Base-by-base conservation (phyloP, 352 stramenopile genomes). In the Phytophthora melonis region DNA sequence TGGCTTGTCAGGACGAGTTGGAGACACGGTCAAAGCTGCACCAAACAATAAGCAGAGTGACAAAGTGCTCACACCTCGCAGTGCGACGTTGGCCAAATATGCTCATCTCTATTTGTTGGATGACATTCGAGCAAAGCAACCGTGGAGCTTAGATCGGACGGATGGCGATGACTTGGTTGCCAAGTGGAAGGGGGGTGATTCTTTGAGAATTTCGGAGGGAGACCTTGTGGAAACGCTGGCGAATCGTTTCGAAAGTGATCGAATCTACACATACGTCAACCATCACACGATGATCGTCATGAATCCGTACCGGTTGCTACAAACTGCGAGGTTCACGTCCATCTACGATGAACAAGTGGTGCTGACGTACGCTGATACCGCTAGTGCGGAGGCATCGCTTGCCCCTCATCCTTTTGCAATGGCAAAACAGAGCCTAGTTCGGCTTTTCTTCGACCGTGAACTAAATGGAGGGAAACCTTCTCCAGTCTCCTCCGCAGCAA, bases 301-400 rank as follows among this genome's bases (percentile, higher is more conserved):
- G 36, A 95, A 95, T 53, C 88, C 88, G n/a, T 79, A 88, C 49
- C 88, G 88, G 14, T 72, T 95, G 62, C 67, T 95, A 11, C 89
- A 95, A 62, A 93, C 87, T 32, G 70, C 79, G 32, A 82, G 87
- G 49, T 92, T 90, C 68, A 93, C 83, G n/a, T 93, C 86, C 34
- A 95, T 95, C 66, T 95, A 93, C 59, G 86, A 93, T 49, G 88
- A 95, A 59, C 80, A 92, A 39, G 85, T 93, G 32, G 88, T 93
- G 36, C 62, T 93, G 18, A 79, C 80, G 27, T 95, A 92, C 63
- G 73, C 75, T 18, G 62, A 87, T 57, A 91, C 80, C 1, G 65
- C 81, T 11, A 78, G 81, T 49, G 83, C 80, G 1, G 63, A 80
- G 47, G 68, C 60, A 19, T 65, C 72, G 27, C 56, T 92, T 14